Evolutionary conservation across 2,329 filamentous ascomycete genomes (phyloP), one percentile per base, ranked within the genome.

Genomic region (Laburnicola sp.): DNA sequence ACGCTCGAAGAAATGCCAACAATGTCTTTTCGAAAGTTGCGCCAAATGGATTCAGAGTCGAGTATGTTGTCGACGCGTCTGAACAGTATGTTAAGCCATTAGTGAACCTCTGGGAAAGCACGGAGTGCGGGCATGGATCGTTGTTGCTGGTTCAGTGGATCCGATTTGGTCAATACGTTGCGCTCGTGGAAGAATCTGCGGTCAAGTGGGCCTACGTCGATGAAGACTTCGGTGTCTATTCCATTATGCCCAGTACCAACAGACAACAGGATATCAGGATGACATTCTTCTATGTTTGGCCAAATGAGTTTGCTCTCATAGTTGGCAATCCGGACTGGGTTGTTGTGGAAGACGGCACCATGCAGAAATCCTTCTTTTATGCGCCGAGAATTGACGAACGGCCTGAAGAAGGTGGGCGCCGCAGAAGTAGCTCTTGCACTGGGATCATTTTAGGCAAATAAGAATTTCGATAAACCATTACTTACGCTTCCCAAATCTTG

Each of bases 341-440:
- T 80, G 39, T 75, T 74, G 53, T 74, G 69, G 16, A 71, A 70
- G 2, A 78, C 49, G 3, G 71, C 76, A 4, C 76, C 77, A 49
- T 80, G 77, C 2, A 75, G 56, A 51, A 76, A 80, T 1, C 59
- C 66, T 21, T 67, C 62, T 42, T 71, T 70, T 0, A 74, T 75
- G 22, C 69, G 61, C n/a, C 16, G 16, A 16, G 63, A 56, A 48
- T 80, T 71, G 6, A 66, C 63, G 55, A 78, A 78, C 0, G 74
- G 73, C 45, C 74, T 75, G 62, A 80, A 79, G 50, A 70, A 75
- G 1, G 62, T 63, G 3, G 77, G 76, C 8, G 74, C 74, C 3
- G 78, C 75, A 9, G 74, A 68, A 3, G 77, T 76, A 11, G 76
- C 77, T 34, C 76, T 69, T 10, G 76, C 74, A 16, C 72, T 75